Percentiles rank a stretch among this genome's conserved stretches.
These are phyloP conservation scores for Saccharomycopsis oosterbeekiorum DNA, from an alignment of 805 yeast species.

Conservation along the genomic window DNA sequence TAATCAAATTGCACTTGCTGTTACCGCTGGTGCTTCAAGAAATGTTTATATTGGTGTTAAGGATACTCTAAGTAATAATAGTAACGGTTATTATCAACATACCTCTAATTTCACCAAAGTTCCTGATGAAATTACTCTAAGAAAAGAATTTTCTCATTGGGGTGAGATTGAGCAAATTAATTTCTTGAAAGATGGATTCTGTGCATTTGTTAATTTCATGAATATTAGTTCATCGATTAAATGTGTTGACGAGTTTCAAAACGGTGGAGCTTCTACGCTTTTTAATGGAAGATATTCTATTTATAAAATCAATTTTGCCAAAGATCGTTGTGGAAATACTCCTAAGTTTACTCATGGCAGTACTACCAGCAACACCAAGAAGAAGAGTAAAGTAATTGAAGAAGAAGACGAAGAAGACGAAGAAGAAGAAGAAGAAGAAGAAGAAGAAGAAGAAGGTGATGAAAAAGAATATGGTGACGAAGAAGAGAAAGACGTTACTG, in stretches of 20 bases:
- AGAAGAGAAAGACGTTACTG: background rate
- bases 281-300: slow-evolving; percentile 39
- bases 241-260: slow-evolving; percentile 46
- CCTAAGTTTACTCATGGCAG: slow-evolving; percentile 31
- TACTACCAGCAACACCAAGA: slow-evolving; percentile 18
- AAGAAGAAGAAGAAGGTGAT: background rate
- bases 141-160: slow-evolving; percentile 51
- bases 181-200: slow-evolving; percentile 54
- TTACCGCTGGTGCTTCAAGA: slow-evolving; percentile 66
- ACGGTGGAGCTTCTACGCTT: slow-evolving; percentile 25
- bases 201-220: slow-evolving; percentile 67
- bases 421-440: slow-evolving; percentile 22
- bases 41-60: slow-evolving; percentile 63
- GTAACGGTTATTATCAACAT: slow-evolving; percentile 22
- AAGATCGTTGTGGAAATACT: slow-evolving; percentile 74
- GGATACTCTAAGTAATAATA: slow-evolving; percentile 28
- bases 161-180: slow-evolving; percentile 75
- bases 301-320: slow-evolving; percentile 59
- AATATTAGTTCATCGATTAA: slow-evolving; percentile 54
- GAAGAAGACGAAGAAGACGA: slow-evolving; percentile 33
- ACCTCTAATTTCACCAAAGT: slow-evolving; percentile 21
- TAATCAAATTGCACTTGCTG: slow-evolving; percentile 48
- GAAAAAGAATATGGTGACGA: background rate
- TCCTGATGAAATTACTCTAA: slow-evolving; percentile 40
- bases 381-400: slow-evolving; percentile 14